These are phyloP conservation scores for Petrea volubilis DNA, from an alignment of 257 asterid genomes.

Conservation along the genomic window DNA sequence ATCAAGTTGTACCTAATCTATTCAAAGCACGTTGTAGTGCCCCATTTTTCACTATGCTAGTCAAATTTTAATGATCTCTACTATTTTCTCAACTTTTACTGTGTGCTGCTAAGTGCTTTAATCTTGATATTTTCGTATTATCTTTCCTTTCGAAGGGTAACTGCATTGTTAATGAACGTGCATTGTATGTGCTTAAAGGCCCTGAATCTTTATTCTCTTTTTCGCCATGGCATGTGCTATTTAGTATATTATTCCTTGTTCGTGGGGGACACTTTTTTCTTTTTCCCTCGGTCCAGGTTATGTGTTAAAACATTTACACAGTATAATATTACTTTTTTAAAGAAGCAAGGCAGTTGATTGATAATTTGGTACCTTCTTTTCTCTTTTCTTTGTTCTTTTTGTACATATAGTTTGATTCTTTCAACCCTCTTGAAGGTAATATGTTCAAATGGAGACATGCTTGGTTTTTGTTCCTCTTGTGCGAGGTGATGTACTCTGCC, in stretches of 20 bases:
- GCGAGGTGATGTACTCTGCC: too few species aligned
- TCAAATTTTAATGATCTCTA: neutral
- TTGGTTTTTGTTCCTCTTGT: neutral
- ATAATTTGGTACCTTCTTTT: too few species aligned
- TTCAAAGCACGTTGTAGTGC: neutral
- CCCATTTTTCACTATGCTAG: neutral
- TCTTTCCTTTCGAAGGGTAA: neutral
- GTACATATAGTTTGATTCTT: too few species aligned
- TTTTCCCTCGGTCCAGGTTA: too few species aligned
- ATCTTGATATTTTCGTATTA: neutral
- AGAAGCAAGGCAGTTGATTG: too few species aligned
- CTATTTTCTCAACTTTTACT: neutral
- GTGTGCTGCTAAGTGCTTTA: neutral
- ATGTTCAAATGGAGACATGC: neutral
- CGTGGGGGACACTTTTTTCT: too few species aligned
- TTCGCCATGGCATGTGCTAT: neutral
- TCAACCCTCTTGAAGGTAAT: too few species aligned
- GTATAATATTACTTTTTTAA: too few species aligned
- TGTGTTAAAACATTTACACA: too few species aligned
- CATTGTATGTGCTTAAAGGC: neutral
- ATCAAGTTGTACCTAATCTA: neutral
- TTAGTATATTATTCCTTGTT: neutral
- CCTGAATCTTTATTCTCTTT: neutral
- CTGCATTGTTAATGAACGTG: neutral
- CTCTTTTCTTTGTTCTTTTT: too few species aligned